These are phyloP conservation scores for Fraxinus platypoda DNA, from an alignment of 305 asterid genomes.

Conservation along the genomic window DNA sequence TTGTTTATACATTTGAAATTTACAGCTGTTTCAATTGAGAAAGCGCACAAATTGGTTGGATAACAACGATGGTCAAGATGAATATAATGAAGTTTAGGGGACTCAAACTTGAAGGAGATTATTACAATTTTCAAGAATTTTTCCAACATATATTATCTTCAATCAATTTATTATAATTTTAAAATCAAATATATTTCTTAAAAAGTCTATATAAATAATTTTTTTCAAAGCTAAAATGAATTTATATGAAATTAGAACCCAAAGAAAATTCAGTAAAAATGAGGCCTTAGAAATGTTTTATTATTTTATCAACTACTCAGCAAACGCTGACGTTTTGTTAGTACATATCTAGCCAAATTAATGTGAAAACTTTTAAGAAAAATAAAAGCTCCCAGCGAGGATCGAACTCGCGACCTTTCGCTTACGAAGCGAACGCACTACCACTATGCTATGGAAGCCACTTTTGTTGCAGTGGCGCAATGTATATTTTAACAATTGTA, in stretches of 20 bases:
- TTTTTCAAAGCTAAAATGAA: neutral
- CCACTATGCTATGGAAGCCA: conserved; percentile 76
- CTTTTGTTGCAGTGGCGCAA: neutral
- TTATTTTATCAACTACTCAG: neutral
- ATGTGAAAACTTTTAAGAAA: neutral
- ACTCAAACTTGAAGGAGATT: neutral
- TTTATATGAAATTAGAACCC: neutral
- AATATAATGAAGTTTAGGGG: neutral
- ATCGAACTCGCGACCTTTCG: conserved; percentile 99
- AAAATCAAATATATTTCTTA: neutral
- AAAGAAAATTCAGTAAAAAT: neutral
- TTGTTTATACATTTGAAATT: neutral
- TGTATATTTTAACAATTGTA: too few species aligned
- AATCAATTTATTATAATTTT: neutral
- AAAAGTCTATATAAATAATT: too few species aligned
- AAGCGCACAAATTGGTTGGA: neutral
- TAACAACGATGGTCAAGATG: neutral
- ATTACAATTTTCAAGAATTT: neutral
- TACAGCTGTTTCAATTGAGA: neutral
- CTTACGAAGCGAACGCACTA: conserved; percentile 99
- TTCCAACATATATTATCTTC: neutral
- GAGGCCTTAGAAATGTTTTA: neutral
- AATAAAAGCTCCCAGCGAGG: conserved; percentile 79
- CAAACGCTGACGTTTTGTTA: neutral
- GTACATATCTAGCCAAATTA: neutral